Base-by-base conservation (phyloP, 208 protist species). In the Leishmania gerbilli region DNA sequence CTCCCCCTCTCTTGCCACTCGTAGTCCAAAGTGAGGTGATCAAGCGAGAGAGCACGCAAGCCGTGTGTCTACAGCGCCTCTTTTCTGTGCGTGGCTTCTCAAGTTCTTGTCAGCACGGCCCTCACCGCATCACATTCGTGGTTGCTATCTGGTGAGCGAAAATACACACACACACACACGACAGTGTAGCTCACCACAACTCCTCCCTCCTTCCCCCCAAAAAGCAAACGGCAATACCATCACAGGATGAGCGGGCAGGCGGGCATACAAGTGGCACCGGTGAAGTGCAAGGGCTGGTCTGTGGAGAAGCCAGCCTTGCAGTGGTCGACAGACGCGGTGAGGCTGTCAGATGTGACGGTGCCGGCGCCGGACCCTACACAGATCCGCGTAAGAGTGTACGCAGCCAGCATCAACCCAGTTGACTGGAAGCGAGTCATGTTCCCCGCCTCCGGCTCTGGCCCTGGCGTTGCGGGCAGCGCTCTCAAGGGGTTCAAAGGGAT, bases 401-500 rank as follows among this genome's bases (percentile, higher is more conserved):
- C 89, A 6, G 89, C 87, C 21, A 72, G 80, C 47, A 81, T 92
- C 40, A 92, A 92, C 67, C 87, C 87, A 15, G 56, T 91, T 7
- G 89, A 92, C 77, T 84, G 78, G 58, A 90, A 89, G 68, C 89
- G 89, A 49, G 11, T 71, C 58, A 84, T 72, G 68, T 90, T 92
- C 75, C 65, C 64, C 37, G 42, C 68, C 62, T 82, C 64, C 27
- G 58, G 72, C 55, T 24, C 51, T 47, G 76, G 69, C 53, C 58
- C 40, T 56, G 84, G 60, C 51, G 75, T 79, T n/a, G 78, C 74
- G 3, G 85, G 76, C 58, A 76, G 31, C 17, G 56, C n/a, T n/a
- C 53, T 84, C 13, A 42, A 6, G 17, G 81, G 71, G 58, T 81
- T 77, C 77, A 85, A 80, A 60, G 77, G 72, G 21, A 75, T 76